Conservation (phyloP, 176 grass and related monocot species). For the Olyra latifolia region DNA sequence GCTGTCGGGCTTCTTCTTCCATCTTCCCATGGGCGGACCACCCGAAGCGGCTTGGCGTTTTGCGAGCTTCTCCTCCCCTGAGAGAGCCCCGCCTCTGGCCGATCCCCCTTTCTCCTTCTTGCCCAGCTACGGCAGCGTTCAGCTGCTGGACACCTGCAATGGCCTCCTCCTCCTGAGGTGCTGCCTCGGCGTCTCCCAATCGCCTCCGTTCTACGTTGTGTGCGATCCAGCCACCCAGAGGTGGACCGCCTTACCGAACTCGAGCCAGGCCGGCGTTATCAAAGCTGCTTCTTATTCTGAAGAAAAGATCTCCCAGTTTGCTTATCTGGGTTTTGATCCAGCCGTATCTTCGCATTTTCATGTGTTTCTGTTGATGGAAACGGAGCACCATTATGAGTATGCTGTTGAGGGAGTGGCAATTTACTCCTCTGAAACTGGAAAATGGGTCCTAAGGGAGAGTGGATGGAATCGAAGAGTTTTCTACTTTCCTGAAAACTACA, state of each 20-base stretch:
- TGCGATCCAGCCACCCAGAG: slow-evolving; percentile 24
- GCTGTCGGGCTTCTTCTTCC: neutral
- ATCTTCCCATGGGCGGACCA: too few species aligned
- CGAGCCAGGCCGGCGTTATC: neutral
- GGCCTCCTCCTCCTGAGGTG: neutral
- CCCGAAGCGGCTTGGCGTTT: neutral
- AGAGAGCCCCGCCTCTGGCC: neutral
- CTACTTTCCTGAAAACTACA: too few species aligned
- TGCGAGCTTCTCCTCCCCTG: neutral
- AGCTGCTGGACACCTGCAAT: neutral
- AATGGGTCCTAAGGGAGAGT: neutral
- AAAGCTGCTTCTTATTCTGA: too few species aligned
- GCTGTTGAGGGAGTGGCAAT: neutral
- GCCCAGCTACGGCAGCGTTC: neutral
- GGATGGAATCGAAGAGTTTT: neutral
- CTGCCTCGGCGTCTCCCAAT: neutral
- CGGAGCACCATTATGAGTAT: rapidly evolving
- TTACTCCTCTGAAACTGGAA: neutral
- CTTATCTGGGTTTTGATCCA: neutral
- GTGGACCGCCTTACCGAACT: neutral
- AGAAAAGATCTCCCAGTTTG: too few species aligned
- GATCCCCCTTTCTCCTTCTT: neutral
- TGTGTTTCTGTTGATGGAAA: neutral
- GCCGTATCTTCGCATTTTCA: neutral
- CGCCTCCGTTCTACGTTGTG: neutral